A percentile compares a stretch with the other conserved stretches of the same genome.
These are phyloP conservation scores for Cladorrhinum sp. DNA, from an alignment of 2,329 filamentous ascomycete species.

Conservation along the genomic window DNA sequence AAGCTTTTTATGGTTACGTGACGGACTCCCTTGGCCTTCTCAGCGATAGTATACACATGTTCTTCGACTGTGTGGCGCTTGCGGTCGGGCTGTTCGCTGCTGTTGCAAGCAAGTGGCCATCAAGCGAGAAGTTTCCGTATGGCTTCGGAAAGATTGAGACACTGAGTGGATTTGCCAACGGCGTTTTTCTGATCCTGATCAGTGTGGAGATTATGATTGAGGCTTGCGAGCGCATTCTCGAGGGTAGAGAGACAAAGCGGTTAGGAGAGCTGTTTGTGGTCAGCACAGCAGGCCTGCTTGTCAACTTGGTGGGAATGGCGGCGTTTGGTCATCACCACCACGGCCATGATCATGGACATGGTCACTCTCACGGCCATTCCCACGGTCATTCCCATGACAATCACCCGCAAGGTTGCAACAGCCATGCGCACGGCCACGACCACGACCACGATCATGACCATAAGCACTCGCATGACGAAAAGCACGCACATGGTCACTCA, in stretches of 20 bases:
- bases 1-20: constrained; percentile 89
- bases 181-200: constrained; percentile 91
- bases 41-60: constrained; percentile 98
- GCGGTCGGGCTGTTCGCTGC: constrained; percentile 86
- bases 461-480: constrained; percentile 31
- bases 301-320: constrained; percentile 89
- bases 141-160: constrained; percentile 97
- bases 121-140: constrained; percentile 84
- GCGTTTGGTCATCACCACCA: constrained; percentile 73
- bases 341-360: constrained; percentile 46
- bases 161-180: constrained; percentile 92
- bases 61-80: constrained; percentile 94
- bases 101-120: constrained; percentile 95
- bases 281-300: constrained; percentile 77
- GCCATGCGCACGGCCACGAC: constrained; percentile 17
- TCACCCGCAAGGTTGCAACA: constrained; percentile 28
- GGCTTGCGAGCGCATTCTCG: constrained; percentile 80
- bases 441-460: constrained; percentile 39
- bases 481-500: constrained; percentile 28
- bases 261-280: constrained; percentile 86
- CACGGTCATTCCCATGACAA: constrained; percentile 40
- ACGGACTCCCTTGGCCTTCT: constrained; percentile 93
- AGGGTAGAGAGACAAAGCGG: constrained; percentile 79
- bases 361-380: constrained; percentile 42
- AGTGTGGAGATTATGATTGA: constrained; percentile 96